Evolutionary conservation across 2,329 filamentous ascomycete genomes (phyloP), one percentile per base, ranked within the genome.

Genomic region (Zalaria obscura): DNA sequence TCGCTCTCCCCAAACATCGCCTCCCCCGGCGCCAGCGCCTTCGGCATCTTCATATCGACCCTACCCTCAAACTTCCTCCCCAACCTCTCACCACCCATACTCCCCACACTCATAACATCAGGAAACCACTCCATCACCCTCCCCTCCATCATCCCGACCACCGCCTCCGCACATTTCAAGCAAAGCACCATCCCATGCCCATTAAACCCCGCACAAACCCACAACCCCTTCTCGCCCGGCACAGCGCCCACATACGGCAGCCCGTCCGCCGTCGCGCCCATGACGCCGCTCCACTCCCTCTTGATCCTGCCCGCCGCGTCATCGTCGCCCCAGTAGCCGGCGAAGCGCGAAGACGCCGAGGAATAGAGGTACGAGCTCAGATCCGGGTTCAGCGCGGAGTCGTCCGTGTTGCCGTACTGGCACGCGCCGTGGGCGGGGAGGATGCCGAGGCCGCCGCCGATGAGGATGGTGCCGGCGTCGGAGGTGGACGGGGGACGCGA

Each of bases 201-300:
- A 47, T 78, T 77, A 47, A 81, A 81, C 4, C 73, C 69, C 3
- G 71, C 73, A 28, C 68, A 65, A 1, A 77, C 60, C 65, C 71
- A 78, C 25, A 80, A 51, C 1, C 67, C 64, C 4, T 57, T 47
- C 36, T 55, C 54, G 3, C 56, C 60, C 1, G 67, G 68, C 39
- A 67, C 62, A 9, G 52, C 48, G 0, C 63, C 63, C 0, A 66
- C 60, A 51, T 71, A 67, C 0, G 70, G 70, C n/a, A 67, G 52
- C 2, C 63, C 65, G 51, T 74, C 70, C 2, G 60, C 57, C 1
- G 67, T 70, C 32, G 64, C 66, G 3, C 70, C 71, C 63, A 73
- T 73, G 28, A 74, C 69, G 0, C 67, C 67, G 1, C 61, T 64
- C 66, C 66, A 69, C 41, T 66, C 63, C 26, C 57, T 56, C 33